Conservation (phyloP, 139 green algal genomes). For the Chlorella sorokiniana region DNA sequence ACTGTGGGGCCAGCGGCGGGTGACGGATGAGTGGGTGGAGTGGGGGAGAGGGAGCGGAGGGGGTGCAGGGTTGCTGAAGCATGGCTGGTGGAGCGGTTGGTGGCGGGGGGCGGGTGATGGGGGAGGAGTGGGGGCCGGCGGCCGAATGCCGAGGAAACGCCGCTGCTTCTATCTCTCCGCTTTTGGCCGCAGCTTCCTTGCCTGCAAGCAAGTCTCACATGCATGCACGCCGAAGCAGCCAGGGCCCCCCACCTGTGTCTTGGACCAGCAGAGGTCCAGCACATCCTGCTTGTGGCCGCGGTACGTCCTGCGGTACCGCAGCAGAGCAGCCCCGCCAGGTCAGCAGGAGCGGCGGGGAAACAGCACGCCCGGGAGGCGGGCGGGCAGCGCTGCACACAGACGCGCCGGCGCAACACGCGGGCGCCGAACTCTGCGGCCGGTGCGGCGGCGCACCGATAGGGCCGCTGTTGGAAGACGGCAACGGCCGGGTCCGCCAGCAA, state of each 20-base stretch:
- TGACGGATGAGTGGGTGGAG: not conserved
- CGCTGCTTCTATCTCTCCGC: too few relatives aligned
- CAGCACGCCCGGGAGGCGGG: not conserved
- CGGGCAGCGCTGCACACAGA: not conserved
- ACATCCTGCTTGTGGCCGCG: conserved; percentile 75
- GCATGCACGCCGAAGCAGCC: too few relatives aligned
- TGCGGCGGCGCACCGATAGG: conserved; percentile 22
- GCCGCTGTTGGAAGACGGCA: conserved; percentile 13
- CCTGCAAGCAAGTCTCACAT: too few relatives aligned
- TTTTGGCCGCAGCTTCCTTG: too few relatives aligned
- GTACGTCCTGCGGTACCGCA: conserved; percentile 39
- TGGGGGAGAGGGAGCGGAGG: not conserved
- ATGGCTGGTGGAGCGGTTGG: not conserved
- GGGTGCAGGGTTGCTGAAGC: not conserved
- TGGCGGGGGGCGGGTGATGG: not conserved
- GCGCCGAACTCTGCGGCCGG: too few relatives aligned
- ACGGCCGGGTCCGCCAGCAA: conserved; percentile 6
- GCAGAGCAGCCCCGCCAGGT: too few relatives aligned
- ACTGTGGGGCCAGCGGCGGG: conserved; percentile 42
- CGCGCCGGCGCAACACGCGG: not conserved
- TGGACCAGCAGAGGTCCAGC: conserved; percentile 87
- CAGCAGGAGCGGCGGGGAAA: not conserved
- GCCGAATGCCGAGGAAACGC: not conserved
- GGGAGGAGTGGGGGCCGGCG: not conserved
- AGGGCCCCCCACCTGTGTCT: conserved; percentile 25